Evolutionary conservation across 176 grass and related monocot species (phyloP).

Genomic region (Cocos nucifera): DNA sequence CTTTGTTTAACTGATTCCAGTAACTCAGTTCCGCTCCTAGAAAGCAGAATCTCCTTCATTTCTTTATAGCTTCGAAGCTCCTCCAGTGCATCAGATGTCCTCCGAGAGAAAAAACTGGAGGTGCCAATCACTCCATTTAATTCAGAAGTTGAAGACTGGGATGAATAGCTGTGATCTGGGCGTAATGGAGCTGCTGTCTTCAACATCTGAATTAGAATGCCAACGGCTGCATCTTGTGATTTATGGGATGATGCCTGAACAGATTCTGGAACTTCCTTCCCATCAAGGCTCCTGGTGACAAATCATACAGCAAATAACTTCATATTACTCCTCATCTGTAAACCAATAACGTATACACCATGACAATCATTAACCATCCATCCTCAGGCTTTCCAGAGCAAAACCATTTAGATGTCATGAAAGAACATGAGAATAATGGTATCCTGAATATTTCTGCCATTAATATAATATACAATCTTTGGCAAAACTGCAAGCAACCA

Average conservation of each 20-base stretch:
- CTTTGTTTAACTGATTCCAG: constrained; percentile 24
- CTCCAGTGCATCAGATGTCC: constrained; percentile 56
- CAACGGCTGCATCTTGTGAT: constrained; percentile 83
- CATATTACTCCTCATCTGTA: too few relatives aligned
- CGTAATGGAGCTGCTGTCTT: constrained; percentile 45
- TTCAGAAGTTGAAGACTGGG: constrained; percentile 34
- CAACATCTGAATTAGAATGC: constrained; percentile 63
- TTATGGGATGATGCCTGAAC: constrained; percentile 43
- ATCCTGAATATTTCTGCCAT: too few relatives aligned
- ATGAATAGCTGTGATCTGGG: constrained; percentile 39
- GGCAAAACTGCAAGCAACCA: too few relatives aligned
- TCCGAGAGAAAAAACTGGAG: constrained; percentile 47
- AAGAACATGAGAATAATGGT: too few relatives aligned
- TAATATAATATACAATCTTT: too few relatives aligned
- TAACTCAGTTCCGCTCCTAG: constrained; percentile 30
- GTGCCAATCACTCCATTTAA: constrained; percentile 25
- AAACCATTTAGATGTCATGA: not conserved
- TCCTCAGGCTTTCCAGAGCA: too few relatives aligned
- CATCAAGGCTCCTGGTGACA: constrained; percentile 52
- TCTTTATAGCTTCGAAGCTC: constrained; percentile 62
- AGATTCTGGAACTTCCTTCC: constrained; percentile 42
- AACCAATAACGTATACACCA: too few relatives aligned
- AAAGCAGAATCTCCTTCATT: constrained; percentile 54
- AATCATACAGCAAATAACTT: not conserved
- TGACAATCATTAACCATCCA: too few relatives aligned